Evolutionary conservation across 2,329 filamentous ascomycete species (phyloP).

Genomic region (Chrysosphaeria jannelii): DNA sequence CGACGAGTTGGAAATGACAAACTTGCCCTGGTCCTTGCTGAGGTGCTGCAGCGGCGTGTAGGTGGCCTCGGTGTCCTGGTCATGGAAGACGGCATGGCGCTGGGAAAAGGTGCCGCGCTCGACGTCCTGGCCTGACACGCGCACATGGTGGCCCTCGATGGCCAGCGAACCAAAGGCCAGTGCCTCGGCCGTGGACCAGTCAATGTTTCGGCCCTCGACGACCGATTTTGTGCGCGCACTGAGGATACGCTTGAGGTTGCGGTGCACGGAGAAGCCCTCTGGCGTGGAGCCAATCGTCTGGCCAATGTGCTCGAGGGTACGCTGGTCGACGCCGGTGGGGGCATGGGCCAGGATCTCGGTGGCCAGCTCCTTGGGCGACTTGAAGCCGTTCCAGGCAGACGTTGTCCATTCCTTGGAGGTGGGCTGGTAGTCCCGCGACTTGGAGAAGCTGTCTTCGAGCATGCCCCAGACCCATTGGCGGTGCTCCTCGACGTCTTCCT

Average conservation of each 20-base stretch:
- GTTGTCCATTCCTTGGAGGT: slow-evolving; percentile 96
- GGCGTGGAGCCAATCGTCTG: slow-evolving; percentile 49
- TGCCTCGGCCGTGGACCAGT: slow-evolving; percentile 92
- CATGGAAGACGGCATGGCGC: slow-evolving; percentile 86
- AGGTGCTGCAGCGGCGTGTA: slow-evolving; percentile 82
- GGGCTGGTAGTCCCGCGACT: slow-evolving; percentile 91
- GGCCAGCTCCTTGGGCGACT: slow-evolving; percentile 90
- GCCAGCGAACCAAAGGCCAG: slow-evolving; percentile 81
- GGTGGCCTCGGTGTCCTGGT: slow-evolving; percentile 79
- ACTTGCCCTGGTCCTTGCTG: slow-evolving; percentile 73
- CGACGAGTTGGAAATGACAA: slow-evolving; percentile 92
- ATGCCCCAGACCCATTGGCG: slow-evolving; percentile 99
- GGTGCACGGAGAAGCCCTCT: slow-evolving; percentile 68
- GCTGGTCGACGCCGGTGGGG: slow-evolving; percentile 47
- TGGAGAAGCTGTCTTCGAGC: slow-evolving; percentile 89
- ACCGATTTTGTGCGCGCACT: slow-evolving; percentile 73
- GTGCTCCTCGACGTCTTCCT: slow-evolving; percentile 94
- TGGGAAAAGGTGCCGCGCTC: slow-evolving; percentile 99
- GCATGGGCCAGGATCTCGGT: slow-evolving; percentile 81
- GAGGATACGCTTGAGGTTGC: slow-evolving; percentile 92
- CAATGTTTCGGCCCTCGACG: slow-evolving; percentile 72
- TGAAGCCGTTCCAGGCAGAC: slow-evolving; percentile 97
- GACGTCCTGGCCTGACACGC: slow-evolving; percentile 93
- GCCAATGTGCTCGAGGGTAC: slow-evolving; percentile 54
- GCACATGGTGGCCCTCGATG: slow-evolving; percentile 82